A percentile compares a stretch with the other conserved stretches of the same genome.
Conservation (phyloP, 257 asterid genomes). For the Solanum ossicruentum region DNA sequence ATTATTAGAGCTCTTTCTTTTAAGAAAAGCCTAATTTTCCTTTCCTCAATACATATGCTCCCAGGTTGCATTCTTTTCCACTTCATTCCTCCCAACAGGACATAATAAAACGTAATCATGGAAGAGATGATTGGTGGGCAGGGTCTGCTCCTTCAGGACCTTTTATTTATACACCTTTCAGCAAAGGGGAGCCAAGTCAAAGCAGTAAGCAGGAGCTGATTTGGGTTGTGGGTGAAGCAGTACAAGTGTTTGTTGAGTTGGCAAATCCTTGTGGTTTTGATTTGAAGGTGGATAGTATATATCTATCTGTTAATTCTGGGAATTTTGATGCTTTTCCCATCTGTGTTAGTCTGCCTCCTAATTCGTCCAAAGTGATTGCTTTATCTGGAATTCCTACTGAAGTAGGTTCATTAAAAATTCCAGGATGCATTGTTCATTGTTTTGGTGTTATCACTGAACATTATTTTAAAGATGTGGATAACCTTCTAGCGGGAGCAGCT, state of each 20-base stretch:
- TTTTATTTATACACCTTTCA: slow-evolving; percentile 94
- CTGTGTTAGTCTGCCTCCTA: slow-evolving; percentile 74
- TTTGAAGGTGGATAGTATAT: slow-evolving; percentile 84
- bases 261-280: slow-evolving; percentile 99
- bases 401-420: slow-evolving; percentile 70
- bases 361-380: slow-evolving; percentile 85
- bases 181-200: slow-evolving; percentile 77
- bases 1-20: not conserved
- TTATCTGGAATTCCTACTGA: slow-evolving; percentile 90
- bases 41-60: slow-evolving; percentile 6
- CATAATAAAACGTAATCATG: slow-evolving; percentile 68
- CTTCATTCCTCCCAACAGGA: slow-evolving; percentile 82
- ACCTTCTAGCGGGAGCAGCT: slow-evolving; percentile 81
- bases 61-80: slow-evolving; percentile 95
- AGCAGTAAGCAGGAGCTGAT: slow-evolving; percentile 71
- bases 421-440: slow-evolving; percentile 92
- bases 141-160: slow-evolving; percentile 99
- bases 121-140: slow-evolving; percentile 98
- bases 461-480: slow-evolving; percentile 90
- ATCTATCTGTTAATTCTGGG: slow-evolving; percentile 74
- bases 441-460: slow-evolving; percentile 97
- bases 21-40: not conserved
- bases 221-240: slow-evolving; percentile 97
- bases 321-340: slow-evolving; percentile 92
- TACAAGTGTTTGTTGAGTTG: slow-evolving; percentile 88